Base-by-base conservation (phyloP, 2,329 filamentous ascomycete species). In the Cladophialophora bantiana region DNA sequence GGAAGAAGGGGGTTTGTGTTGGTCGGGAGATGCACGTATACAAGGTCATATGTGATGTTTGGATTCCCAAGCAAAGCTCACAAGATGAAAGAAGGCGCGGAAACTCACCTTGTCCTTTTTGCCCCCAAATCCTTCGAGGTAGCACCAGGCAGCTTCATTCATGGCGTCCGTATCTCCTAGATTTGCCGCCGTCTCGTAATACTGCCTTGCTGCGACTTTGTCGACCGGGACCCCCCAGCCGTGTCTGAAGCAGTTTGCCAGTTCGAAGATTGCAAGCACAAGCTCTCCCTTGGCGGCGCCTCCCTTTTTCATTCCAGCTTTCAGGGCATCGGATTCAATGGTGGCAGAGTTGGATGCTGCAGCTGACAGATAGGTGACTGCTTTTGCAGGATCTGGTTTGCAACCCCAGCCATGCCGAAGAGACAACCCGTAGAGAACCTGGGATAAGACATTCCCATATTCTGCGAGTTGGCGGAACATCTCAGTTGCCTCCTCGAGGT, bases 161-260 rank as follows among this genome's bases (percentile, higher is more conserved):
- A 98, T 97, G 59, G 67, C 95, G 82, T 99, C 95, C 53, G 92
- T 92, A 79, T 99, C 95, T 68, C 95, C 95, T 72, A 99, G 82
- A 78, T 99, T 98, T 68, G 95, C 95, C 34, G 95, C 95, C 9
- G 94, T 97, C 81, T 98, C 94, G 79, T 98, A 99, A 79, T 98
- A 99, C 85, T 96, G 84, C 73, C 85, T 84, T 58, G 95, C 95
- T 55, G 95, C 95, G 60, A 92, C 85, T 40, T 93, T 86, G 78
- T 99, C 95, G 76, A 91, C 91, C 69, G 88, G 85, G 58, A 97
- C 90, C 57, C 95, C 95, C 94, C 94, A 98, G 62, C 93, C 95
- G 78, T 98, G 88, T 68, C 95, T 89, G 83, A 97, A 98, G 80
- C 86, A 83, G 71, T 83, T 83, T 18, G 80, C 82, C 74, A 99